Evolutionary conservation across 2,329 filamentous ascomycete species (phyloP), one percentile per base, ranked within the genome.

Genomic region (Sarocladium brachiariae): DNA sequence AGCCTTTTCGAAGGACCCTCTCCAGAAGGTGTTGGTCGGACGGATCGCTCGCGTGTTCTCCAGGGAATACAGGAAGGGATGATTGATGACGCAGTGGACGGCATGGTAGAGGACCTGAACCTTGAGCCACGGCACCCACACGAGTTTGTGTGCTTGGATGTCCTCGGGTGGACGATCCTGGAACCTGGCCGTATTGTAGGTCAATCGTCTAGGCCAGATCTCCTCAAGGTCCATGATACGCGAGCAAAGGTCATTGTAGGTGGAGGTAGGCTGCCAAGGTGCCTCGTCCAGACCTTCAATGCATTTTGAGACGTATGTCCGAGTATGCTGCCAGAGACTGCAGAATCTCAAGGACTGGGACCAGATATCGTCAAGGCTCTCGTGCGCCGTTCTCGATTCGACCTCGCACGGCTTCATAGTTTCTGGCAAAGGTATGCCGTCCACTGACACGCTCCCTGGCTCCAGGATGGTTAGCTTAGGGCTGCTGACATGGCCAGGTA

Each of bases 21-120:
- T 43, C 50, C 50, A 51, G 35, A 51, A 51, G 4, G 50, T 47
- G 14, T 48, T 51, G 9, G 41, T 47, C 16, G 38, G 38, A 24
- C 38, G 24, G 19, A 41, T 41, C 4, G 38, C 16, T n/a, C 16
- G 21, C 38, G 16, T 41, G 2, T 33, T 37, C 21, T 47, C 33
- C 8, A 38, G 34, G 11, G 50, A 51, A 34, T 48, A 51, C 9
- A 51, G 33, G 24, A 51, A 51, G 14, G 50, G 50, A 27, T 51
- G 50, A 19, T 51, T 51, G 16, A 51, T 34, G 19, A 51, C 45
- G n/a, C 41, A 48, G 34, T 48, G 50, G 5, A 51, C 30, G 13
- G 50, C 23, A 33, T 51, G 50, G 25, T 51, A 51, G 25, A 24
- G 16, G 24, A 51, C 33, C 50, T 51, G 50, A 16, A 38, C 38